Percentiles rank a stretch among this genome's conserved stretches.
phyloP scores from a whole-genome alignment of 2,329 filamentous ascomycete species.

The Stachybotrys chartarum region DNA sequence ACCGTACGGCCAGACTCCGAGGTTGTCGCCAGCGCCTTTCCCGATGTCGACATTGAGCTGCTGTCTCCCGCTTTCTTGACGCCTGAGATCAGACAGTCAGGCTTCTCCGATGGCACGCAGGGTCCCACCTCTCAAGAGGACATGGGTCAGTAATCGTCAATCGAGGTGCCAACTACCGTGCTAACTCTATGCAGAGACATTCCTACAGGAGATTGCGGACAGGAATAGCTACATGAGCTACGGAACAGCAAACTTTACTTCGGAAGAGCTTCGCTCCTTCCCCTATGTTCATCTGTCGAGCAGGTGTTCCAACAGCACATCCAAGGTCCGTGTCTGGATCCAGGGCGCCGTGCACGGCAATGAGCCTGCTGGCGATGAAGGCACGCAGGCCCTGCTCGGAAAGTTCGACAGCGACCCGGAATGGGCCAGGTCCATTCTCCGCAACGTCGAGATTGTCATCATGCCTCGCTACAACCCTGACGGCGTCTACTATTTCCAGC shows the following conservation, averaged over 20 bases:
- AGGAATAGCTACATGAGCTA: conserved; percentile 10
- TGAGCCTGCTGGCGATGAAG: conserved; percentile 22
- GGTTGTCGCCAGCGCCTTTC: conserved; percentile 3
- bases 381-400: conserved; percentile 19
- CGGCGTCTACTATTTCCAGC: conserved; percentile 25
- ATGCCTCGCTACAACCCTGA: conserved; percentile 24
- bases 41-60: conserved; percentile 8
- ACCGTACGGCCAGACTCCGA: conserved; percentile 4
- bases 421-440: conserved; percentile 19
- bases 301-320: not conserved
- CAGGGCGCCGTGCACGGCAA: conserved; percentile 25
- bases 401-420: conserved; percentile 18
- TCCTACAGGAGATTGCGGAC: conserved; percentile 6
- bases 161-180: not conserved
- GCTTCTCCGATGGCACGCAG: conserved; percentile 10
- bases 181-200: conserved; percentile 4
- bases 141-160: conserved; percentile 5
- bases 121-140: conserved; percentile 9
- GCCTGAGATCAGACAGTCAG: conserved; percentile 5
- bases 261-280: conserved; percentile 9
- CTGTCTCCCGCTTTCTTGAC: conserved; percentile 8
- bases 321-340: conserved; percentile 21
- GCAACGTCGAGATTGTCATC: conserved; percentile 19
- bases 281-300: conserved; percentile 9
- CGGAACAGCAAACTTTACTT: conserved; percentile 9